Percentiles rank a stretch among this genome's conserved stretches.
These are phyloP conservation scores for Wallacemonas collosoma DNA, from an alignment of 208 protist genomes.

Conservation along the genomic window DNA sequence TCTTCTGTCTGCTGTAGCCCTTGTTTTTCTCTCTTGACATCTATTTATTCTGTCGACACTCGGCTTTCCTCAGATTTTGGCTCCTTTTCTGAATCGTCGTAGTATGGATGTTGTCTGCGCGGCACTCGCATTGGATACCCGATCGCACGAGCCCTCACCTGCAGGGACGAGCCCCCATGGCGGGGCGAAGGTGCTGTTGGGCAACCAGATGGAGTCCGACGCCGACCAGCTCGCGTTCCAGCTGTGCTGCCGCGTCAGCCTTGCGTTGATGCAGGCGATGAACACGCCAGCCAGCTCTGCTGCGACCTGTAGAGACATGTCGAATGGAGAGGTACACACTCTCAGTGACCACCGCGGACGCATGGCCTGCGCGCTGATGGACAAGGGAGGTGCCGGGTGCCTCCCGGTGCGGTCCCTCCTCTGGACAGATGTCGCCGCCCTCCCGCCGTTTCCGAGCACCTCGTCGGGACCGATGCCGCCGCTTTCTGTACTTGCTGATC, in stretches of 20 bases:
- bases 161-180: background rate
- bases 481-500: no score
- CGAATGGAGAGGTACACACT: background rate
- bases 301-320: background rate
- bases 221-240: background rate
- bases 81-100: background rate
- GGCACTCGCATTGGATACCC: background rate
- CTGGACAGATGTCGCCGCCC: background rate
- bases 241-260: background rate
- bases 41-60: no score
- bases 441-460: background rate
- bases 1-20: no score
- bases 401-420: background rate
- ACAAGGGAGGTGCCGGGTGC: background rate
- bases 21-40: no score
- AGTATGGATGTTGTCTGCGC: slow-evolving; percentile 14
- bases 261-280: background rate
- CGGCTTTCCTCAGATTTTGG: no score
- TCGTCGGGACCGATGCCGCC: no score
- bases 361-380: background rate
- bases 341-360: background rate
- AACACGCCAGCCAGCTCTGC: background rate
- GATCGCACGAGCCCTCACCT: background rate
- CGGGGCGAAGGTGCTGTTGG: no score
- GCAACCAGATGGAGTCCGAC: background rate